phyloP scores from a whole-genome alignment of 306 rosid species.

The Acacia melanoxylon region DNA sequence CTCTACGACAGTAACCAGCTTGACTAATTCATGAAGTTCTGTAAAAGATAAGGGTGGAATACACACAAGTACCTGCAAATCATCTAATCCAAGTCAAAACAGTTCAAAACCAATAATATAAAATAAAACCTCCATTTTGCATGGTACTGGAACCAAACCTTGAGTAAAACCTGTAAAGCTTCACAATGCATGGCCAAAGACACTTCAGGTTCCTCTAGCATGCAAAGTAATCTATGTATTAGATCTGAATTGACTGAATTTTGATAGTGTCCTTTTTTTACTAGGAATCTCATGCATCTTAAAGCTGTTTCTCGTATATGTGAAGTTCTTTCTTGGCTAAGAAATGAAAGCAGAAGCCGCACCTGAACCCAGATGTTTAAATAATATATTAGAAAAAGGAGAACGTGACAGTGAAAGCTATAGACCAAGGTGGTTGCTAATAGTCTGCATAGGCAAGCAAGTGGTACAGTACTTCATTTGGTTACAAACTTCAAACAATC shows the following conservation, averaged over 20 bases:
- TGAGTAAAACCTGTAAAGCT: conserved; percentile 41
- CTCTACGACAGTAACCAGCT: conserved; percentile 41
- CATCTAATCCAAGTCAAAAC: conserved; percentile 21
- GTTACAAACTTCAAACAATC: neutral
- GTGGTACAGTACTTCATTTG: conserved; percentile 16
- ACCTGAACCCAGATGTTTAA: conserved; percentile 51
- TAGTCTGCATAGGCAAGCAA: conserved; percentile 17
- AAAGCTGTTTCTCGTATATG: conserved; percentile 51
- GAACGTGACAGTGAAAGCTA: neutral
- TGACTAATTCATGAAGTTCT: conserved; percentile 34
- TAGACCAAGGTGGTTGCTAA: neutral
- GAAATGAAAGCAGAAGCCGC: conserved; percentile 58
- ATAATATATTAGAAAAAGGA: conserved; percentile 8
- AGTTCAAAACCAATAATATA: conserved; percentile 14
- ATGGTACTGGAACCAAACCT: conserved; percentile 38
- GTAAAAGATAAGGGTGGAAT: conserved; percentile 22
- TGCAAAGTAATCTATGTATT: conserved; percentile 30
- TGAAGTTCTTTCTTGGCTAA: conserved; percentile 40
- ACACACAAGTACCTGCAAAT: conserved; percentile 47
- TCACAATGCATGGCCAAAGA: conserved; percentile 38
- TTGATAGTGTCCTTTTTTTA: conserved; percentile 41
- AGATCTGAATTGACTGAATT: conserved; percentile 31
- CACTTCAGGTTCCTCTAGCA: conserved; percentile 40
- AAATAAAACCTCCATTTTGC: conserved; percentile 9
- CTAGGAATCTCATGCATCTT: conserved; percentile 61